Conservation (phyloP, 2,329 filamentous ascomycete genomes). For the Colletotrichum musae region DNA sequence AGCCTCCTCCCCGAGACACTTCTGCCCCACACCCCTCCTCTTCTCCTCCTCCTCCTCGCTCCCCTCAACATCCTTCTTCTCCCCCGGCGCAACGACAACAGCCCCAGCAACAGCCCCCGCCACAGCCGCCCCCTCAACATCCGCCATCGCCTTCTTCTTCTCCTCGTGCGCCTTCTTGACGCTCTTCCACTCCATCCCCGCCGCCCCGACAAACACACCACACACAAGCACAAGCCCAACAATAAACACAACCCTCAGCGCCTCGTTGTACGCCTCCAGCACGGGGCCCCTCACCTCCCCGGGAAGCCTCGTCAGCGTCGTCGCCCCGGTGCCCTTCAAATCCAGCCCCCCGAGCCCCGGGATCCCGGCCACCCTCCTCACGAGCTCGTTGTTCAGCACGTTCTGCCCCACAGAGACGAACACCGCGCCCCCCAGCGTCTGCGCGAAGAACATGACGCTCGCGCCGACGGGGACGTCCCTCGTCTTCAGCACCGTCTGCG, state of each 20-base stretch:
- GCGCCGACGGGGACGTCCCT: conserved; percentile 59
- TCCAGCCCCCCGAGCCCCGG: conserved; percentile 44
- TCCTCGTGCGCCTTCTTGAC: conserved; percentile 51
- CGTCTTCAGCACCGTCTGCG: conserved; percentile 60
- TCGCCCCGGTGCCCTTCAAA: conserved; percentile 40
- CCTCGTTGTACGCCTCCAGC: conserved; percentile 70
- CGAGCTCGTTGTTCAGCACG: conserved; percentile 58
- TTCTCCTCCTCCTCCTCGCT: not conserved
- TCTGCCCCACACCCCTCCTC: not conserved
- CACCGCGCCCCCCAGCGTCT: conserved; percentile 62
- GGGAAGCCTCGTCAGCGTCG: conserved; percentile 45
- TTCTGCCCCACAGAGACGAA: conserved; percentile 63
- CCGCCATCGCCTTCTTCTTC: conserved; percentile 24
- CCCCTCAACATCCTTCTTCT: not conserved
- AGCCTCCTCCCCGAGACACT: not conserved
- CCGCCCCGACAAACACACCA: conserved; percentile 67
- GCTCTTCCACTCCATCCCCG: conserved; percentile 72
- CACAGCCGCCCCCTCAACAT: conserved; percentile 18
- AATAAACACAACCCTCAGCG: conserved; percentile 72
- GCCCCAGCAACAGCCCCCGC: not conserved
- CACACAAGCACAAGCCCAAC: conserved; percentile 69
- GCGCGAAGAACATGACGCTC: conserved; percentile 60
- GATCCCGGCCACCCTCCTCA: conserved; percentile 50
- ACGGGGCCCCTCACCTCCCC: conserved; percentile 39
- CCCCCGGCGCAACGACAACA: not conserved